Evolutionary conservation across 306 rosid genomes (phyloP).

Genomic region (Rosa multiflora): DNA sequence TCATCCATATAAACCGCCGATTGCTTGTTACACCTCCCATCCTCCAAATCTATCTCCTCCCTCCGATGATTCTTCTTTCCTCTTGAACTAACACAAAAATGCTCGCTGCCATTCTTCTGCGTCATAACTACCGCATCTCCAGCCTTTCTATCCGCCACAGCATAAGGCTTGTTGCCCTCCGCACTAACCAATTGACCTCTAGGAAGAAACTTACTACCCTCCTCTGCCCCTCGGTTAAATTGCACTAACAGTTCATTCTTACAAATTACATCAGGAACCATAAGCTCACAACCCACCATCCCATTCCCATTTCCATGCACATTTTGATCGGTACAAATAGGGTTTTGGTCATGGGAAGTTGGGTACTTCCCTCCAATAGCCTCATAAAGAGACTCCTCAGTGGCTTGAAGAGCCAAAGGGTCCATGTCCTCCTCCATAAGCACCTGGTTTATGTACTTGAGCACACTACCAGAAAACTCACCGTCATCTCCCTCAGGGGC

Average conservation of each 20-base stretch:
- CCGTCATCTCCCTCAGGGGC: slow-evolving; percentile 36
- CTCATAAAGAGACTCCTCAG: slow-evolving; percentile 56
- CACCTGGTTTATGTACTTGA: slow-evolving; percentile 52
- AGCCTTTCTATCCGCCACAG: slow-evolving; percentile 18
- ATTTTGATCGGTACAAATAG: background rate
- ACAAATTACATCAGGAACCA: slow-evolving; percentile 27
- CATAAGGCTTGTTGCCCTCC: slow-evolving; percentile 28
- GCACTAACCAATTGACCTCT: slow-evolving; percentile 35
- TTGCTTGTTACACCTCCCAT: slow-evolving; percentile 56
- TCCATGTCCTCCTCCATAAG: slow-evolving; percentile 66
- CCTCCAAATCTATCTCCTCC: slow-evolving; percentile 42
- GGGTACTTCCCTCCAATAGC: slow-evolving; percentile 34
- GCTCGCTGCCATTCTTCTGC: slow-evolving; percentile 38
- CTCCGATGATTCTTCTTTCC: slow-evolving; percentile 50
- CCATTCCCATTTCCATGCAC: background rate
- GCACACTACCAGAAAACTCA: slow-evolving; percentile 37
- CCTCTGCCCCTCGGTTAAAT: slow-evolving; percentile 62
- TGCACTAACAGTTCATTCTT: slow-evolving; percentile 50
- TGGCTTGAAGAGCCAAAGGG: slow-evolving; percentile 47
- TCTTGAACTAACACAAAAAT: slow-evolving; percentile 23
- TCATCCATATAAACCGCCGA: slow-evolving; percentile 32
- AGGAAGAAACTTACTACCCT: slow-evolving; percentile 61
- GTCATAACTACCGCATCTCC: slow-evolving; percentile 22
- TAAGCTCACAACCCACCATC: slow-evolving; percentile 29
- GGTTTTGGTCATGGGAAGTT: slow-evolving; percentile 31